Percentiles rank a stretch among this genome's conserved stretches.
Evolutionary conservation across 306 rosid genomes (phyloP).

Genomic region (Dalbergia cochinchinensis): DNA sequence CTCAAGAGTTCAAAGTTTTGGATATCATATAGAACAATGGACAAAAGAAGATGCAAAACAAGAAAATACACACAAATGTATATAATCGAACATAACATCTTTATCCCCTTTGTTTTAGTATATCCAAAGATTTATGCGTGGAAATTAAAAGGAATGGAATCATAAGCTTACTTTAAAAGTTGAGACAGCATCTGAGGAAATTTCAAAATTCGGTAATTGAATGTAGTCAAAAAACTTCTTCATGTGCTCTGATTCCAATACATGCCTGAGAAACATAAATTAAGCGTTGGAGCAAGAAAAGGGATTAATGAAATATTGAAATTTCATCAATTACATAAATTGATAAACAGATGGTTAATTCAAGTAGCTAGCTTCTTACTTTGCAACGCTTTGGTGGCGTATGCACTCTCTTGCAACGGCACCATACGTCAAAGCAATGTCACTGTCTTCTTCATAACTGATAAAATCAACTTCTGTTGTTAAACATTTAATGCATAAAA

Average conservation of each 20-base stretch:
- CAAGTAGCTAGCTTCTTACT: conserved; percentile 48
- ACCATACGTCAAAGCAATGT: conserved; percentile 83
- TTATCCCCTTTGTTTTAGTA: neutral
- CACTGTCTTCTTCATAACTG: conserved; percentile 73
- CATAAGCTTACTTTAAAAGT: conserved; percentile 66
- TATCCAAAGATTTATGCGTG: neutral
- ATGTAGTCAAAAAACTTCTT: conserved; percentile 76
- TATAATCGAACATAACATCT: neutral
- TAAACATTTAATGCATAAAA: neutral
- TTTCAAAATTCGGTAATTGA: conserved; percentile 85
- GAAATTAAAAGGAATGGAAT: neutral
- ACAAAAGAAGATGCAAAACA: conserved; percentile 1
- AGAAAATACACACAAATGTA: neutral
- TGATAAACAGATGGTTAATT: too few relatives aligned
- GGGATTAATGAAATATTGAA: neutral
- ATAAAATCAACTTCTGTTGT: conserved; percentile 6
- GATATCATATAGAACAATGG: conserved; percentile 1
- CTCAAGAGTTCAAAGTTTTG: neutral
- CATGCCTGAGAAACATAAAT: conserved; percentile 60
- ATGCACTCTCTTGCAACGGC: conserved; percentile 87
- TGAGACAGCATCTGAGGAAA: conserved; percentile 84
- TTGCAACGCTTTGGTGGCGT: conserved; percentile 89
- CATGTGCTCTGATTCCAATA: conserved; percentile 80
- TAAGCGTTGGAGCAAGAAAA: conserved; percentile 4
- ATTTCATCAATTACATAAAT: neutral